These are phyloP conservation scores for Escallonia herrerae DNA, from an alignment of 129 eudicot species.

Conservation along the genomic window DNA sequence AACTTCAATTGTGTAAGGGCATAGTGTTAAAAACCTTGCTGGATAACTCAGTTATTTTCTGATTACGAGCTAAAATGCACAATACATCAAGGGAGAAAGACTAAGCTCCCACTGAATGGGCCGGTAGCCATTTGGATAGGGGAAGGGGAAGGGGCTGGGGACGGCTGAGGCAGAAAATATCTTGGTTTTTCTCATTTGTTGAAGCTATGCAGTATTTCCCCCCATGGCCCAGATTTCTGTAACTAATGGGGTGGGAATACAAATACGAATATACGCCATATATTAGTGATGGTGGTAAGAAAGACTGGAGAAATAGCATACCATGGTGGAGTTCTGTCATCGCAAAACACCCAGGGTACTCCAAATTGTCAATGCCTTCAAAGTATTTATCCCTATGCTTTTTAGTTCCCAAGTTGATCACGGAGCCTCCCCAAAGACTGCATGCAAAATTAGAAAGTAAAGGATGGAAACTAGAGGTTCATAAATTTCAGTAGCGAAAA, in stretches of 20 bases:
- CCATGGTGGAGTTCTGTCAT: constrained; percentile 99
- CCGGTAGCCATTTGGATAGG: no score
- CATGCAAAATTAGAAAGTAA: constrained; percentile 11
- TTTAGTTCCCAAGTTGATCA: constrained; percentile 88
- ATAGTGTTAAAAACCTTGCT: no score
- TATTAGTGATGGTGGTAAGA: background rate
- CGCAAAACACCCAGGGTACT: constrained; percentile 92
- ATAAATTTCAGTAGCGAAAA: no score
- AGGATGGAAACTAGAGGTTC: background rate
- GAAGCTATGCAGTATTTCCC: background rate
- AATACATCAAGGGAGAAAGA: no score
- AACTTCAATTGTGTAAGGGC: no score
- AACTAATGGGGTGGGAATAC: background rate
- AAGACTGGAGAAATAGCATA: constrained; percentile 20
- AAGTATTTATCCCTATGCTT: constrained; percentile 84
- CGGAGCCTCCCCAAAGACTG: constrained; percentile 98
- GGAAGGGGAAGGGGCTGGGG: no score
- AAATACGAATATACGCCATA: background rate
- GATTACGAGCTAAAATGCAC: no score
- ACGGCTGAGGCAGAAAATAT: no score
- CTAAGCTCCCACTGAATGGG: no score
- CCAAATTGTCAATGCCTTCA: constrained; percentile 84
- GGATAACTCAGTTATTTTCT: no score
- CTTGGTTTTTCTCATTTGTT: background rate
- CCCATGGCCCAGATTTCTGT: background rate